Conservation (phyloP, 2,329 filamentous ascomycete species). For the Penicillium vulpinum region DNA sequence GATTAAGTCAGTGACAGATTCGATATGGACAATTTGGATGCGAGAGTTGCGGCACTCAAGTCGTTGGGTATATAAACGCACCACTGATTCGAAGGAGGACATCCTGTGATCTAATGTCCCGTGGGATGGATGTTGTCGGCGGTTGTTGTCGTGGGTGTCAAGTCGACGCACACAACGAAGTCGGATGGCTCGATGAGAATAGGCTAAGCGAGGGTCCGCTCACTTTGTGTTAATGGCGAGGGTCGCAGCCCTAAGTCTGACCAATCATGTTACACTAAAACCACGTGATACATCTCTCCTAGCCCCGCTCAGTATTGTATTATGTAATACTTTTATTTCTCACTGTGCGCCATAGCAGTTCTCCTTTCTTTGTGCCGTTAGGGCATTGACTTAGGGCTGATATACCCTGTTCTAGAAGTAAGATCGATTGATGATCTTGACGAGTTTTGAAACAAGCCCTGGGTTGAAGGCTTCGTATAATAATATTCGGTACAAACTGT, state of each 20-base stretch:
- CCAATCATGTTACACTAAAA: conserved; percentile 19
- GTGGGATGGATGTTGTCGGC: conserved; percentile 47
- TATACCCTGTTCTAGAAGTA: conserved; percentile 19
- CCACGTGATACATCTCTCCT: not conserved
- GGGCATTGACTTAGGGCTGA: conserved; percentile 25
- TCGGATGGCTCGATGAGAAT: conserved; percentile 40
- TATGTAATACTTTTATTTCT: conserved; percentile 5
- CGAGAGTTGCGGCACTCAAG: conserved; percentile 15
- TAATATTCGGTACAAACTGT: not conserved
- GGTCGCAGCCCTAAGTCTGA: conserved; percentile 42
- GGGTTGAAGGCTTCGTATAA: not conserved
- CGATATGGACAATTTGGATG: conserved; percentile 11
- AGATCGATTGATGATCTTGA: not conserved
- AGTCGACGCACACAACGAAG: conserved; percentile 46
- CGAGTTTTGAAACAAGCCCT: too few relatives aligned
- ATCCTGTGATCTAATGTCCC: conserved; percentile 54
- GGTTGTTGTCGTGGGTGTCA: conserved; percentile 49
- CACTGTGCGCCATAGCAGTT: conserved; percentile 1
- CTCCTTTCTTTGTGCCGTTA: conserved; percentile 13
- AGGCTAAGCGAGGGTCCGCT: conserved; percentile 42
- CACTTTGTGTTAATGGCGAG: conserved; percentile 40
- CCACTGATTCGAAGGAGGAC: conserved; percentile 67
- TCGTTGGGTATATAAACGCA: conserved; percentile 46
- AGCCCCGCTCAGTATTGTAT: not conserved
- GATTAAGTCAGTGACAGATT: conserved; percentile 45